Evolutionary conservation across 805 yeast genomes (phyloP).

Genomic region (Candida boleticola): DNA sequence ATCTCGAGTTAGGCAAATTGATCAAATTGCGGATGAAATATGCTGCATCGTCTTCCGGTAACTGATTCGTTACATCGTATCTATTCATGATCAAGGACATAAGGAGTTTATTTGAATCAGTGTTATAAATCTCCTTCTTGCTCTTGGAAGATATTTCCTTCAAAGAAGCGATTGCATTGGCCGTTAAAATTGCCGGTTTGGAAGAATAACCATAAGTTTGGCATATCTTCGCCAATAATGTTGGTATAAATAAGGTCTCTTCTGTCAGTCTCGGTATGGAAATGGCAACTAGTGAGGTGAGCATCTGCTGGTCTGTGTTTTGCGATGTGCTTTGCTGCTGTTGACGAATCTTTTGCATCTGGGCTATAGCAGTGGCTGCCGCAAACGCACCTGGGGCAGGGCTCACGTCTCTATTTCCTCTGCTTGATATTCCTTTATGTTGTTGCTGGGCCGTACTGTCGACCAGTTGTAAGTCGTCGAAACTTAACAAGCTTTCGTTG

Average conservation of each 20-base stretch:
- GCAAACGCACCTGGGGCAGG: constrained; percentile 76
- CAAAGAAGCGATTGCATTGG: constrained; percentile 66
- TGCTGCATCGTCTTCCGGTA: constrained; percentile 38
- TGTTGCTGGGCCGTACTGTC: constrained; percentile 7
- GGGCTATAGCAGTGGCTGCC: constrained; percentile 60
- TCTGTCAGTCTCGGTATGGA: constrained; percentile 77
- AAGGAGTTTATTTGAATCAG: constrained; percentile 11
- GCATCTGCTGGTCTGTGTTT: constrained; percentile 29
- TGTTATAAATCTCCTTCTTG: constrained; percentile 6
- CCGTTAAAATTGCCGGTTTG: constrained; percentile 67
- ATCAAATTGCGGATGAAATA: constrained; percentile 37
- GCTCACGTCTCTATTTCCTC: constrained; percentile 41
- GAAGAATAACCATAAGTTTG: constrained; percentile 71
- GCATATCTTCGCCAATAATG: constrained; percentile 65
- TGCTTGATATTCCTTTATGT: background rate
- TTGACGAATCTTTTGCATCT: constrained; percentile 41
- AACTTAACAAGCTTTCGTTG: constrained; percentile 26
- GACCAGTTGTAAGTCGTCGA: constrained; percentile 22
- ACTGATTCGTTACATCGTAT: constrained; percentile 21
- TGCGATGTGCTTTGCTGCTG: constrained; percentile 13
- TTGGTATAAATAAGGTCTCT: constrained; percentile 73
- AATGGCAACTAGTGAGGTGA: constrained; percentile 55
- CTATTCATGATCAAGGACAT: constrained; percentile 26
- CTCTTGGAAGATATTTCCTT: constrained; percentile 41
- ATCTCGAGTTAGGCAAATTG: constrained; percentile 46